Conservation (phyloP, 345 rosid species). For the Eucalyptus tenuipes region DNA sequence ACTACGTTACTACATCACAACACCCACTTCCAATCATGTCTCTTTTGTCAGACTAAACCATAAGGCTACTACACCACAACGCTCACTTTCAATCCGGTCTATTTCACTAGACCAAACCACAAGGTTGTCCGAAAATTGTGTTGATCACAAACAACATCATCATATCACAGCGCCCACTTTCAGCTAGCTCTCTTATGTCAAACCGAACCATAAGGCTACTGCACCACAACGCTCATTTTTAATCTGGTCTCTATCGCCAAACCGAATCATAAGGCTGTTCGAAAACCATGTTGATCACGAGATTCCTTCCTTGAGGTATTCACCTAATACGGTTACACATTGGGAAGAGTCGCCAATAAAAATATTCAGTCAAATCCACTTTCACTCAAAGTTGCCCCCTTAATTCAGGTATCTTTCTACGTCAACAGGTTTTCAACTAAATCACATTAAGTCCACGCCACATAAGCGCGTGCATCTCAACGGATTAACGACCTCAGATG, state of each 20-base stretch:
- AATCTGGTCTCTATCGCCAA: too few relatives aligned
- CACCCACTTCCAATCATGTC: neutral
- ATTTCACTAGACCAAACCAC: neutral
- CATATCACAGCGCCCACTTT: neutral
- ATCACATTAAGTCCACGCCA: neutral
- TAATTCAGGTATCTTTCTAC: neutral
- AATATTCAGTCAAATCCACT: neutral
- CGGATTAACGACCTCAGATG: neutral
- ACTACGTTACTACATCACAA: neutral
- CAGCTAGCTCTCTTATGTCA: accelerated
- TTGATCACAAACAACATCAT: too few relatives aligned
- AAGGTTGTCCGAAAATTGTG: neutral
- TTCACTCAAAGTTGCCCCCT: neutral
- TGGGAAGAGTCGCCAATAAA: neutral
- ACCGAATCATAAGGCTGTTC: too few relatives aligned
- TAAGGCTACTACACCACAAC: neutral
- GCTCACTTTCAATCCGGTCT: neutral
- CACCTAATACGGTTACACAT: neutral
- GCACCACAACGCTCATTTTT: too few relatives aligned
- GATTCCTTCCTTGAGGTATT: neutral
- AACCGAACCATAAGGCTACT: accelerated
- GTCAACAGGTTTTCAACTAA: neutral
- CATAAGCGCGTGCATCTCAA: neutral
- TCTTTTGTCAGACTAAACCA: neutral
- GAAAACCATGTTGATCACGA: neutral